Conservation (phyloP, 2,329 filamentous ascomycete species). For the Aspergillus puulaauensis region DNA sequence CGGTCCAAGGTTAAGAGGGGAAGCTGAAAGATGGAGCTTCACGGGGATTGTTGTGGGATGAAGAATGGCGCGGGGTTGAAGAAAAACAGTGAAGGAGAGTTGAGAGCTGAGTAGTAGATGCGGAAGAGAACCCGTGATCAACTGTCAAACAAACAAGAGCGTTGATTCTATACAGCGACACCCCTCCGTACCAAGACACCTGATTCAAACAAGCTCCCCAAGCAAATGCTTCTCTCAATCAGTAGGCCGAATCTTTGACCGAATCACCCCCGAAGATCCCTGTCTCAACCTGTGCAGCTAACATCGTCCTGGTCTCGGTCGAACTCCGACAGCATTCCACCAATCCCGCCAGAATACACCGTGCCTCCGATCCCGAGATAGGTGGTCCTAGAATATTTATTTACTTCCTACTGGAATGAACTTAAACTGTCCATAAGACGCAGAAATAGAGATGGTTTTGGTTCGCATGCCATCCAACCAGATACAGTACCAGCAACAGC, state of each 20-base stretch:
- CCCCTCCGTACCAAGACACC: too few relatives aligned
- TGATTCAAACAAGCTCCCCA: too few relatives aligned
- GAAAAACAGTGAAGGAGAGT: neutral
- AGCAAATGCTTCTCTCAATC: too few relatives aligned
- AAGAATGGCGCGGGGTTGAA: neutral
- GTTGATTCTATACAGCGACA: neutral
- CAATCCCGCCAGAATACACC: neutral
- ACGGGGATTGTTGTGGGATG: conserved; percentile 4
- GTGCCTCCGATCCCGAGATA: too few relatives aligned
- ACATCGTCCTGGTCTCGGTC: neutral
- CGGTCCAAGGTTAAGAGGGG: conserved; percentile 5
- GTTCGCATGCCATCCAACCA: conserved; percentile 13
- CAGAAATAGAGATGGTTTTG: conserved; percentile 2
- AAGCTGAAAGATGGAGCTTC: neutral
- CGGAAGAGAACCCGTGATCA: neutral
- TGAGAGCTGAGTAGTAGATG: neutral
- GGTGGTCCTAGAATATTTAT: too few relatives aligned
- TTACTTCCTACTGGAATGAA: neutral
- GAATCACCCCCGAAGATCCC: neutral
- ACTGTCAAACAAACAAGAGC: neutral
- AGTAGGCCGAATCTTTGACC: neutral
- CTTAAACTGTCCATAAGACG: neutral
- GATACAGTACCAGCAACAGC: conserved; percentile 10
- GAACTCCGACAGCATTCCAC: neutral
- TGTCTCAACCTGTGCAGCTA: neutral